Percentiles rank a stretch among this genome's conserved stretches.
Conservation (phyloP, 331 rosid species). For the Malus hybrid region DNA sequence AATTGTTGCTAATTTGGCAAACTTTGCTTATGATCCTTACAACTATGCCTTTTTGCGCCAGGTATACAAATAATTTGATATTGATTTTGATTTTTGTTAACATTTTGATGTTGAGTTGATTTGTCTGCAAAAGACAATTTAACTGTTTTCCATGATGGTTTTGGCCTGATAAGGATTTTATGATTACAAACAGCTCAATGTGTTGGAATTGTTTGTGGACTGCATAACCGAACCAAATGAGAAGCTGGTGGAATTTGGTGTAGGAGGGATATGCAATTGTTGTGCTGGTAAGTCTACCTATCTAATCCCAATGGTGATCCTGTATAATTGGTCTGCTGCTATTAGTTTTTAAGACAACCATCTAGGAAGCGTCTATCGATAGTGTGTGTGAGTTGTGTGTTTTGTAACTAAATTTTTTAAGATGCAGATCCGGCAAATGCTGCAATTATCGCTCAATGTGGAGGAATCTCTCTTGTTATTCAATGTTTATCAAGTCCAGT, state of each 20-base stretch:
- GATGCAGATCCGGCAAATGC: slow-evolving; percentile 56
- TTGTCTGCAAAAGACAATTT: background rate
- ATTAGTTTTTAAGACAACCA: background rate
- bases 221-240: slow-evolving; percentile 86
- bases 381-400: background rate
- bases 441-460: slow-evolving; percentile 34
- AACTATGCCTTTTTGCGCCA: slow-evolving; percentile 68
- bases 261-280: slow-evolving; percentile 86
- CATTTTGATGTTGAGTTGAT: background rate
- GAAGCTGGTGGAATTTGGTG: slow-evolving; percentile 82
- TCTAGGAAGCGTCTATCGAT: background rate
- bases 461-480: slow-evolving; percentile 63
- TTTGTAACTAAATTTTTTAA: background rate
- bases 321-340: too few relatives aligned
- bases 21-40: slow-evolving; percentile 96
- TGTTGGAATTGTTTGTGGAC: slow-evolving; percentile 82
- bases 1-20: slow-evolving; percentile 72
- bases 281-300: slow-evolving; percentile 50
- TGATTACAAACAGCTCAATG: slow-evolving; percentile 57
- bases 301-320: background rate
- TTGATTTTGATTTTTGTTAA: background rate
- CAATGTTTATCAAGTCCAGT: slow-evolving; percentile 88
- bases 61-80: slow-evolving; percentile 30
- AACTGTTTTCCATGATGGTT: background rate
- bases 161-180: background rate